These are phyloP conservation scores for Phlegmacium glaucopus DNA, from an alignment of 768 basidiomycete genomes.

Conservation along the genomic window DNA sequence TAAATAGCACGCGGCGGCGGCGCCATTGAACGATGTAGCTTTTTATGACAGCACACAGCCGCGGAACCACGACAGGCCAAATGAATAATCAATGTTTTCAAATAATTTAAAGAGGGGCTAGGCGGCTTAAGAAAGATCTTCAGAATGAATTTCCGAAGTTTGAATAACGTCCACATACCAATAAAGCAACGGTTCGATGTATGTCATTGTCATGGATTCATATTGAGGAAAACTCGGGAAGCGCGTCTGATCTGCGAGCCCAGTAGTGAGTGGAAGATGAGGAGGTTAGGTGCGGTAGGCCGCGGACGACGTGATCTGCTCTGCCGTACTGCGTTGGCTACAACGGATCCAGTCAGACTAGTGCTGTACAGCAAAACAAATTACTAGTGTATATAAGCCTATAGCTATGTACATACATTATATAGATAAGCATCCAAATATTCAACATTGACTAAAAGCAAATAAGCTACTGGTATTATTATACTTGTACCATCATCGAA, in stretches of 20 bases:
- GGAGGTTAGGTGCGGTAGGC: constrained; percentile 16
- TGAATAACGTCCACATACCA: too few species aligned
- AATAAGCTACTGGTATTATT: too few species aligned
- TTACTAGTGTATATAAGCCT: too few species aligned
- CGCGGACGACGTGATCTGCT: constrained; percentile 17
- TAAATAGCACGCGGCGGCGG: constrained; percentile 19
- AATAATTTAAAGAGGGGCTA: background rate
- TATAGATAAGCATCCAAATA: too few species aligned
- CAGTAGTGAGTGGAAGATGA: constrained; percentile 9
- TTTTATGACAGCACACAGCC: constrained; percentile 22
- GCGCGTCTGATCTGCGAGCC: constrained; percentile 15
- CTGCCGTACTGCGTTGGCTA: too few species aligned
- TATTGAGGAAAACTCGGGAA: background rate
- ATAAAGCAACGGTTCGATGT: background rate
- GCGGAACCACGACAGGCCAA: constrained; percentile 14
- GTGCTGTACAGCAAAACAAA: too few species aligned
- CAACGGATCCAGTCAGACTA: too few species aligned
- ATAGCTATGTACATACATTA: too few species aligned
- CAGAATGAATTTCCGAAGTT: background rate
- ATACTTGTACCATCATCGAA: too few species aligned
- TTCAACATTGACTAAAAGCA: too few species aligned
- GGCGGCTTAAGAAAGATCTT: background rate
- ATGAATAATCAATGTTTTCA: background rate
- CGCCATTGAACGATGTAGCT: constrained; percentile 14
- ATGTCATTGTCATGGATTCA: background rate